phyloP scores from a whole-genome alignment of 225 moss, liverwort and hornwort species.

The Sphagnum tenellum region DNA sequence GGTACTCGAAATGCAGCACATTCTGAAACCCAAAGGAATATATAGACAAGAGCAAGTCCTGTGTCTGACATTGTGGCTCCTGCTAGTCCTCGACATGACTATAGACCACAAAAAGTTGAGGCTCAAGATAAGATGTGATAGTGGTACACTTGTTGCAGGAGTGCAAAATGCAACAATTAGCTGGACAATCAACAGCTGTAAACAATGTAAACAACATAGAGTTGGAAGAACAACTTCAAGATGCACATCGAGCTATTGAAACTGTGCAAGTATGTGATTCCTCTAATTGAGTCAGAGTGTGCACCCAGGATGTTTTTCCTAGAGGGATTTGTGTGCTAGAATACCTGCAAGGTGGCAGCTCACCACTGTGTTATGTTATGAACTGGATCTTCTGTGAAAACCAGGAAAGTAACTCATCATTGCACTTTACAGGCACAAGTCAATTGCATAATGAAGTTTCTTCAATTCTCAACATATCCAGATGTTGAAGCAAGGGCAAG shows the following conservation, averaged over 20 bases:
- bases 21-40: neutral
- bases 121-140: neutral
- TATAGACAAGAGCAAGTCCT: neutral
- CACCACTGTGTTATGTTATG: no score
- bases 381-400: no score
- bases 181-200: slow-evolving; percentile 2
- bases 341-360: no score
- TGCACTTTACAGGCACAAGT: no score
- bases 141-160: slow-evolving; percentile 9
- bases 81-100: neutral
- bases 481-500: no score
- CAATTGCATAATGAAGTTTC: no score
- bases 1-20: no score
- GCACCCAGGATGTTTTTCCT: neutral
- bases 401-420: no score
- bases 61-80: neutral
- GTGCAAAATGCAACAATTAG: slow-evolving; percentile 3
- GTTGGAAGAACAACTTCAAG: slow-evolving; percentile 33
- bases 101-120: neutral
- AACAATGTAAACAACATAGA: slow-evolving; percentile 12
- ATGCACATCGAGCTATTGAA: slow-evolving; percentile 20
- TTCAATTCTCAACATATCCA: no score
- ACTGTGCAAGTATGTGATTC: slow-evolving; percentile 16
- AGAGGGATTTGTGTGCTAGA: neutral
- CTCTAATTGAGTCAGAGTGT: neutral